A percentile compares a stretch with the other conserved stretches of the same genome.
Evolutionary conservation across 1,139 yeast genomes (phyloP).

Genomic region (Zygosaccharomyces sapae): DNA sequence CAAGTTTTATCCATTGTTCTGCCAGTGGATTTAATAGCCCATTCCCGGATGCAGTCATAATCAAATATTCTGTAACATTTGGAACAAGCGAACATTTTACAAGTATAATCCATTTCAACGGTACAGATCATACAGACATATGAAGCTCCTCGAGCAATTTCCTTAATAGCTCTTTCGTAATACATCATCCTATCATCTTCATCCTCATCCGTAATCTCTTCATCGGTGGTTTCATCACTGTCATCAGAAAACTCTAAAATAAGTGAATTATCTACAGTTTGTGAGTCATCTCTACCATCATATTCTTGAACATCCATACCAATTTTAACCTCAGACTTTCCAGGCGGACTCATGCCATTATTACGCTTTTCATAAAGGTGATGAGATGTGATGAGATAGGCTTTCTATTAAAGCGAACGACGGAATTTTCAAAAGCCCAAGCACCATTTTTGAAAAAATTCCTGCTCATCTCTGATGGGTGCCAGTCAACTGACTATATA

Average conservation of each 20-base stretch:
- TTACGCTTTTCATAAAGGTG: background rate
- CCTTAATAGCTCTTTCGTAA: conserved; percentile 33
- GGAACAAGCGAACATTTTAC: conserved; percentile 70
- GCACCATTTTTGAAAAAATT: conserved; percentile 7
- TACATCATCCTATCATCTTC: conserved; percentile 25
- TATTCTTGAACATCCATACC: conserved; percentile 1
- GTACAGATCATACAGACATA: conserved; percentile 84
- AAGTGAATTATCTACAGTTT: conserved; percentile 12
- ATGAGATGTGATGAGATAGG: background rate
- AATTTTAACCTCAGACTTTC: background rate
- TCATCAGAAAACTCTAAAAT: conserved; percentile 17
- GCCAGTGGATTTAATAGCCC: conserved; percentile 76
- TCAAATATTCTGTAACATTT: conserved; percentile 77
- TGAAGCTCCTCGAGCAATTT: conserved; percentile 53
- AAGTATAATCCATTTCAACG: conserved; percentile 64
- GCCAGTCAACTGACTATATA: background rate
- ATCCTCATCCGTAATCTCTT: conserved; percentile 9
- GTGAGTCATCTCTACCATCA: conserved; percentile 1
- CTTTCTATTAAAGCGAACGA: background rate
- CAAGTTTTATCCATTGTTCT: conserved; percentile 55
- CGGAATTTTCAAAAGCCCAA: conserved; percentile 13
- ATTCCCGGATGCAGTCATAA: conserved; percentile 69
- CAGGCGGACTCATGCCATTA: background rate
- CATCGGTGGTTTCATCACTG: conserved; percentile 7
- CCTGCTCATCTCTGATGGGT: background rate